Conservation (phyloP, 495 filamentous ascomycete genomes). For the Articulospora tetracladia region DNA sequence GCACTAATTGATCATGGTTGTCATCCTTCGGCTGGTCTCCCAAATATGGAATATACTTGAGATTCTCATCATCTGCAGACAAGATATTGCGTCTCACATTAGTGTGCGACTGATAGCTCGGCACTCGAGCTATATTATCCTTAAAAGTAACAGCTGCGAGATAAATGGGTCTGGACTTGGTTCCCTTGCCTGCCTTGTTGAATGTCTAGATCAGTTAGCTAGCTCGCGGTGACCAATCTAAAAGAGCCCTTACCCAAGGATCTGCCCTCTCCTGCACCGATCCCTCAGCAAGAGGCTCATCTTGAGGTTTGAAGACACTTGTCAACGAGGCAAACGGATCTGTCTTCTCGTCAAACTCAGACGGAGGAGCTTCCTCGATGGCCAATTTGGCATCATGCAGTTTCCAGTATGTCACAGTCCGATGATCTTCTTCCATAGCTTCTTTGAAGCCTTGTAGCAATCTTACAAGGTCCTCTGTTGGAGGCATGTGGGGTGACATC, state of each 20-base stretch:
- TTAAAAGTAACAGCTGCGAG: neutral
- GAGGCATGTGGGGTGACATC: neutral
- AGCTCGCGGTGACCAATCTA: neutral
- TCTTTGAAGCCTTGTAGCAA: neutral
- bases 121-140: slow-evolving; percentile 13
- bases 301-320: neutral
- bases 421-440: neutral
- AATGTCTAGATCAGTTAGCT: neutral
- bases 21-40: neutral
- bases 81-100: slow-evolving; percentile 22
- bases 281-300: neutral
- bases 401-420: neutral
- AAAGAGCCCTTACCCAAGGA: neutral
- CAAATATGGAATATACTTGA: slow-evolving; percentile 23
- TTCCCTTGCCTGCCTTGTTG: slow-evolving; percentile 9
- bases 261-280: neutral
- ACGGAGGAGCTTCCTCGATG: neutral
- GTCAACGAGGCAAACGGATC: neutral
- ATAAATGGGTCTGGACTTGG: slow-evolving; percentile 2
- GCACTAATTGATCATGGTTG: slow-evolving; percentile 3
- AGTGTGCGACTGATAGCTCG: slow-evolving; percentile 19
- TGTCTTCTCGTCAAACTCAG: neutral
- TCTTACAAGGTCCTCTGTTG: neutral
- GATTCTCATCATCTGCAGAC: slow-evolving; percentile 19
- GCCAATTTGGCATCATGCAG: neutral